These are phyloP conservation scores for Senna tora DNA, from an alignment of 306 rosid species.

Conservation along the genomic window DNA sequence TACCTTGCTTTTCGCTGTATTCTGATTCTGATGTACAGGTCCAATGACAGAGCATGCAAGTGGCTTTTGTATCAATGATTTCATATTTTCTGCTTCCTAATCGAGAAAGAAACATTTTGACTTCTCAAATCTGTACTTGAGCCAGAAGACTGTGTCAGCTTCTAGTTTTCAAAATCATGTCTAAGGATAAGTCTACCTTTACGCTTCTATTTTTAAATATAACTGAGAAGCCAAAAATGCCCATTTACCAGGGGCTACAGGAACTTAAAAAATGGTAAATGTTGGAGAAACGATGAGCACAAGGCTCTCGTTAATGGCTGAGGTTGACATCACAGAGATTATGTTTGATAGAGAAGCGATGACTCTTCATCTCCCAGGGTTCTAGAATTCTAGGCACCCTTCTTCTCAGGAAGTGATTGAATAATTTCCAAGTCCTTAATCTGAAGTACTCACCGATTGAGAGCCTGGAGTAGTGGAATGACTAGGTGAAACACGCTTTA, in stretches of 20 bases:
- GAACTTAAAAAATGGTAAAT: constrained; percentile 24
- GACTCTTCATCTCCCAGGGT: constrained; percentile 13
- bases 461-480: constrained; percentile 21
- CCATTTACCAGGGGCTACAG: constrained; percentile 22
- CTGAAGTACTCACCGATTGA: constrained; percentile 24
- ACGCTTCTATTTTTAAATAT: background rate
- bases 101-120: background rate
- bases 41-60: background rate
- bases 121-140: background rate
- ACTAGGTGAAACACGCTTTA: constrained; percentile 19
- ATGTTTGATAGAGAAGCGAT: background rate
- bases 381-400: constrained; percentile 16
- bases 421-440: constrained; percentile 23
- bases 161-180: constrained; percentile 10
- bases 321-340: background rate
- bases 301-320: background rate
- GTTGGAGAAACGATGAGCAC: background rate
- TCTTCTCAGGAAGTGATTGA: constrained; percentile 21
- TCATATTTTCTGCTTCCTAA: background rate
- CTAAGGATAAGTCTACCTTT: background rate
- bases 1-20: background rate
- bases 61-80: background rate
- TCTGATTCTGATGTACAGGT: background rate
- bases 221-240: background rate
- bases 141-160: background rate